phyloP scores from a whole-genome alignment of 2,329 filamentous ascomycete species.

The Pseudogymnoascus sp. region DNA sequence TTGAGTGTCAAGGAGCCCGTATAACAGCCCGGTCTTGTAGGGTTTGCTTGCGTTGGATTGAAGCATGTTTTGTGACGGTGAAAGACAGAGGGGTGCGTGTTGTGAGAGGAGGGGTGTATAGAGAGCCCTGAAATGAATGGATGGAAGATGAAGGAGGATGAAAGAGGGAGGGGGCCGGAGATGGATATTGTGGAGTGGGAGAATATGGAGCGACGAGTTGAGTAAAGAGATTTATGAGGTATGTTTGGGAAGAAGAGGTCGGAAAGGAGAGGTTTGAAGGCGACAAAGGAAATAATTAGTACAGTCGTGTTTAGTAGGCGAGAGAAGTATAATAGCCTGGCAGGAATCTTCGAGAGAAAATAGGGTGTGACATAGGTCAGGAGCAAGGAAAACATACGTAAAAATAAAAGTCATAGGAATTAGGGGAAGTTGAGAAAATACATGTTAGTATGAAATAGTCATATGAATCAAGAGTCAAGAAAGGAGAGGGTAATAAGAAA shows the following conservation, averaged over 20 bases:
- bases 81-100: no score
- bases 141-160: no score
- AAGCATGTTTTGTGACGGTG: background rate
- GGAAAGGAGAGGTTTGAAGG: conserved; percentile 1
- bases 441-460: no score
- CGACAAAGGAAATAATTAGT: background rate
- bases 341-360: background rate
- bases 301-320: background rate
- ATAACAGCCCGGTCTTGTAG: background rate
- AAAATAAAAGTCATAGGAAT: background rate
- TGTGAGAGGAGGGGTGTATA: background rate
- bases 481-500: background rate
- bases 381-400: background rate
- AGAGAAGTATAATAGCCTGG: background rate
- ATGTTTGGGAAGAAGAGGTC: background rate
- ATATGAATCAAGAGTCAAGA: no score
- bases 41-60: background rate
- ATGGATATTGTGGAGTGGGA: background rate
- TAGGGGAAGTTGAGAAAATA: no score
- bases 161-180: no score
- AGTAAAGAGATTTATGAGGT: background rate
- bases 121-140: no score
- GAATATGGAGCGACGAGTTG: background rate
- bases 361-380: background rate
- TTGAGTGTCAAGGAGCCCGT: background rate